Percentiles rank a stretch among this genome's conserved stretches.
Conservation (phyloP, 805 yeast species). For the Metschnikowia amazonensis region DNA sequence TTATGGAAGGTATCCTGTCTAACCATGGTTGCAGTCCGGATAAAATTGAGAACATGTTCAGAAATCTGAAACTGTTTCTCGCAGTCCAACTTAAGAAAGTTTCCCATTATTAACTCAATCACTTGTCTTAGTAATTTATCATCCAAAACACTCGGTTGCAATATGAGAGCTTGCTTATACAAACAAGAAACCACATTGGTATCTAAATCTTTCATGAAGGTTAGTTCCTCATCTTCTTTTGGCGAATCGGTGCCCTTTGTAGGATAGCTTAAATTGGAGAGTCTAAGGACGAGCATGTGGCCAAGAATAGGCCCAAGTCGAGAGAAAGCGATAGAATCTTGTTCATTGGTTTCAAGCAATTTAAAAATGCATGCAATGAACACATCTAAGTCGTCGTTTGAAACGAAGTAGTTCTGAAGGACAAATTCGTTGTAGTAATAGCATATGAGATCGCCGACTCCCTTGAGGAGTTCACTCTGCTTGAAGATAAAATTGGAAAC, state of each 20-base stretch:
- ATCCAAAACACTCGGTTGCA: constrained; percentile 29
- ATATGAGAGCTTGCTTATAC: constrained; percentile 32
- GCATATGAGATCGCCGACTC: constrained; percentile 24
- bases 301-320: constrained; percentile 22
- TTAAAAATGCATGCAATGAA: constrained; percentile 29
- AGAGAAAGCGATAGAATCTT: neutral
- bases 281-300: constrained; percentile 24
- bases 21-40: constrained; percentile 34
- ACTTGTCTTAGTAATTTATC: constrained; percentile 32
- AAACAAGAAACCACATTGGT: constrained; percentile 27
- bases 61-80: constrained; percentile 18
- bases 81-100: constrained; percentile 19
- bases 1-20: constrained; percentile 24
- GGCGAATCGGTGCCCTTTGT: constrained; percentile 10
- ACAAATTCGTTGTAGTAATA: constrained; percentile 30
- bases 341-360: constrained; percentile 27
- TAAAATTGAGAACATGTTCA: constrained; percentile 32
- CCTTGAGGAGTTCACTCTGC: constrained; percentile 27
- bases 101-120: constrained; percentile 31
- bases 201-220: constrained; percentile 11
- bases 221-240: constrained; percentile 14
- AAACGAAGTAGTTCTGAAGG: constrained; percentile 25
- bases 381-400: constrained; percentile 20
- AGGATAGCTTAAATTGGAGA: constrained; percentile 21
- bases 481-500: constrained; percentile 34